Evolutionary conservation across 495 filamentous ascomycete species (phyloP), one percentile per base, ranked within the genome.

Genomic region (Daldinia bambusicola): DNA sequence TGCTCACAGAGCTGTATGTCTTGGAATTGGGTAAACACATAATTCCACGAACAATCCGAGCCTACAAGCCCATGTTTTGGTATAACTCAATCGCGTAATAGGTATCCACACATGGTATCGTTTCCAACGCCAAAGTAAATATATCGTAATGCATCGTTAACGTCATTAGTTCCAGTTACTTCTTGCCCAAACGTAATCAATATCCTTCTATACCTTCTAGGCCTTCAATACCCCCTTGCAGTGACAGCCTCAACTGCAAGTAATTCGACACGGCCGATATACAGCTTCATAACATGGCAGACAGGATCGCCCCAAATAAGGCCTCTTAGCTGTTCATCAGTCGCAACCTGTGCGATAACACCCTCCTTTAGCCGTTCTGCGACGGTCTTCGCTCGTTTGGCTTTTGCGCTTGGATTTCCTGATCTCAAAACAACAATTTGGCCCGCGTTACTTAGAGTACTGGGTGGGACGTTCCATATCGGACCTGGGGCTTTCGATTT

Each of bases 301-400:
- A 93, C 79, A 0, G 91, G 91, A 76, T 95, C 92, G 0, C 92
- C 92, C 84, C 92, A 95, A 0, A 95, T 81, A 9, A 91, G 85
- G 2, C 81, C 82, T 31, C 89, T 79, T 22, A 95, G 78, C 67
- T 89, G 77, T 51, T 88, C 84, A 77, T 94, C 89, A n/a, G 82
- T 86, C 2, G 86, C 83, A 14, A 87, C 79, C 61, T 87, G 88
- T 18, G 91, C 92, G 52, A 87, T 85, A 1, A 90, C 82, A 5
- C 84, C 84, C 51, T 89, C 84, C 45, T 76, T 78, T 22, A 80
- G 61, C 41, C 75, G 67, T 68, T 81, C 78, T 69, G 80, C 81
- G 1, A 84, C 77, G 31, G 80, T 79, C 59, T 77, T 80, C 61
- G 69, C 75, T 30, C 72, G 75, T 70, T 67, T 79, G 16, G 74